Conservation (phyloP, 2,329 filamentous ascomycete genomes). For the Curvularia eragrostidis region DNA sequence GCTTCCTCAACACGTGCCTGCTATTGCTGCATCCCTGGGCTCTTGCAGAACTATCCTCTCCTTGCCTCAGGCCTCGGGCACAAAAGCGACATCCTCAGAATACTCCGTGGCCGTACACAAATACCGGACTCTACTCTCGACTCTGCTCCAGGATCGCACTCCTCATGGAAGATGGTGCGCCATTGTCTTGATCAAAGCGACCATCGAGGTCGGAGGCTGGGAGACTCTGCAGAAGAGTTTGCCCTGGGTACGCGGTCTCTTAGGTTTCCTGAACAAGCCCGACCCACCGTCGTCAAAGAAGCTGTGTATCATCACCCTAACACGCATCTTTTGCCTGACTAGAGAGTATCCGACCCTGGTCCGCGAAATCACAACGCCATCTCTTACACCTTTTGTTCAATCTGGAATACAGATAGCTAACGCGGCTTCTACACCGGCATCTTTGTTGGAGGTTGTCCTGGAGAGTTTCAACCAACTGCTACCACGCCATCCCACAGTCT, state of each 20-base stretch:
- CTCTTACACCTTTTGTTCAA: conserved; percentile 74
- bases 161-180: conserved; percentile 78
- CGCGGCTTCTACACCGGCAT: conserved; percentile 26
- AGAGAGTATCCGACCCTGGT: conserved; percentile 83
- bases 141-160: conserved; percentile 78
- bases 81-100: conserved; percentile 70
- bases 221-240: conserved; percentile 76
- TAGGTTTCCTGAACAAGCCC: conserved; percentile 79
- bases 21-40: conserved; percentile 65
- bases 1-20: conserved; percentile 74
- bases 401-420: conserved; percentile 70
- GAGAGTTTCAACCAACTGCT: conserved; percentile 75
- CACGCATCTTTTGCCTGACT: conserved; percentile 82
- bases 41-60: conserved; percentile 68
- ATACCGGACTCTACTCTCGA: conserved; percentile 77
- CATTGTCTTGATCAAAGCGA: conserved; percentile 78
- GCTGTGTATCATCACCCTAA: conserved; percentile 76
- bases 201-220: conserved; percentile 83
- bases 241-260: conserved; percentile 77
- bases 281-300: conserved; percentile 78
- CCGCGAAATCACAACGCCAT: conserved; percentile 86
- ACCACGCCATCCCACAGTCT: conserved; percentile 81
- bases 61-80: conserved; percentile 61
- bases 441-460: conserved; percentile 71
- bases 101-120: conserved; percentile 77